A percentile compares a stretch with the other conserved stretches of the same genome.
Evolutionary conservation across 2,329 filamentous ascomycete genomes (phyloP).

Genomic region (Colletotrichum sp.): DNA sequence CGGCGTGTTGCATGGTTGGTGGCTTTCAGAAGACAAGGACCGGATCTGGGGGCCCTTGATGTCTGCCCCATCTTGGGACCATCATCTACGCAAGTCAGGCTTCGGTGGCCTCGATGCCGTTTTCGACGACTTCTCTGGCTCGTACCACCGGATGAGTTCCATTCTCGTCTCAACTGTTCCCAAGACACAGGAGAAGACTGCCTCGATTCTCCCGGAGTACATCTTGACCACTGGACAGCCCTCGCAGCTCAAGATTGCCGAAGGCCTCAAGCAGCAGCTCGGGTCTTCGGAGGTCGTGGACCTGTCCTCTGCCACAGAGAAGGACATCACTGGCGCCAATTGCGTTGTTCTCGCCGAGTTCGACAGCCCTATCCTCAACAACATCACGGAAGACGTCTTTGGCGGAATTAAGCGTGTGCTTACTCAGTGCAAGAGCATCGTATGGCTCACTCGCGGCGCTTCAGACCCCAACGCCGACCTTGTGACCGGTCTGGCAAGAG

Average conservation of each 20-base stretch:
- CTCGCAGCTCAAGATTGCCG: neutral
- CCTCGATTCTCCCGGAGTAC: neutral
- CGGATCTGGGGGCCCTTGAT: conserved; percentile 27
- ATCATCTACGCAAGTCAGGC: conserved; percentile 18
- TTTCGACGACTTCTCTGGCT: conserved; percentile 26
- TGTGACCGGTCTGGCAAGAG: conserved; percentile 26
- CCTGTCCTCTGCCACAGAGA: neutral
- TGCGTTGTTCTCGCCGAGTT: conserved; percentile 28
- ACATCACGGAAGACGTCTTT: conserved; percentile 22
- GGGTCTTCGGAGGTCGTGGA: neutral
- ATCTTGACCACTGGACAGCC: neutral
- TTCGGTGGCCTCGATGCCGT: conserved; percentile 27
- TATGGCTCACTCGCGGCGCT: conserved; percentile 10
- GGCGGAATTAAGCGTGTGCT: conserved; percentile 24
- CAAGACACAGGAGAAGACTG: neutral
- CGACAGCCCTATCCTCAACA: conserved; percentile 20
- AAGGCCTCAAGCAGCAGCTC: neutral
- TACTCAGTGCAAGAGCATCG: conserved; percentile 17
- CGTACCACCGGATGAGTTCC: conserved; percentile 16
- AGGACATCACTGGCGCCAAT: conserved; percentile 11
- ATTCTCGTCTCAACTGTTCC: conserved; percentile 26
- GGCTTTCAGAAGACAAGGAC: conserved; percentile 32
- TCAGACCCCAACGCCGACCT: conserved; percentile 24
- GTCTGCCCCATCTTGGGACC: conserved; percentile 25
- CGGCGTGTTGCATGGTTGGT: conserved; percentile 35